Conservation (phyloP, 495 filamentous ascomycete species). For the Penicillium lividum region DNA sequence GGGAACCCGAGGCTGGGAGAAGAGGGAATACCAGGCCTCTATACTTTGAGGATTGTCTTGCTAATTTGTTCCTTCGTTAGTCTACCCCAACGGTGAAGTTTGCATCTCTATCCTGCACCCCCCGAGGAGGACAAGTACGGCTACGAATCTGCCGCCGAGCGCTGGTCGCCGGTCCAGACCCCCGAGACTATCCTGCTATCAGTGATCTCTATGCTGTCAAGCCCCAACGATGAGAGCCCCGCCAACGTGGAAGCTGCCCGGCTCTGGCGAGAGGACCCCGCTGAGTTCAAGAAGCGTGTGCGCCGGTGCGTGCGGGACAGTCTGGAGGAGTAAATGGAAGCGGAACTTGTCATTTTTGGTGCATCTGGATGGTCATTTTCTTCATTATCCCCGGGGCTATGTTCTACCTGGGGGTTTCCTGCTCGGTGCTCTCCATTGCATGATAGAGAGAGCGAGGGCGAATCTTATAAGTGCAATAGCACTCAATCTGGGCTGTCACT, state of each 20-base stretch:
- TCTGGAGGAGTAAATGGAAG: conserved; percentile 59
- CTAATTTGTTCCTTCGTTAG: conserved; percentile 27
- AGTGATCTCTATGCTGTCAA: conserved; percentile 89
- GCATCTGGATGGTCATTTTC: conserved; percentile 24
- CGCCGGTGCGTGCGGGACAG: conserved; percentile 81
- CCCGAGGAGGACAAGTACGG: conserved; percentile 96
- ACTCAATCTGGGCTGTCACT: conserved; percentile 5
- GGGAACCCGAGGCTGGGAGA: neutral
- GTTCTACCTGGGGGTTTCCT: neutral
- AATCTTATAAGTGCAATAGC: conserved; percentile 9
- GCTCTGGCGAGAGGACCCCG: conserved; percentile 80
- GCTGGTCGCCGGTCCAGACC: conserved; percentile 96
- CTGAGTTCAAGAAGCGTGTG: conserved; percentile 76
- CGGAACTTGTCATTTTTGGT: conserved; percentile 7
- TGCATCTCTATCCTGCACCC: conserved; percentile 98
- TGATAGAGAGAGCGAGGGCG: conserved; percentile 26
- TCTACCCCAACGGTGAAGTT: conserved; percentile 86
- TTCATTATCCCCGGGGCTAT: conserved; percentile 3
- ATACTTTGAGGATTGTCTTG: neutral
- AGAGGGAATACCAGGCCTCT: neutral
- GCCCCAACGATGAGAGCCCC: conserved; percentile 92
- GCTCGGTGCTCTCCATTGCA: conserved; percentile 23
- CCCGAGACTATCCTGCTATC: conserved; percentile 93
- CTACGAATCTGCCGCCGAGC: conserved; percentile 88
- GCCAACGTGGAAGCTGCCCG: conserved; percentile 92